phyloP scores from a whole-genome alignment of 345 rosid genomes.

The Populus davidiana region DNA sequence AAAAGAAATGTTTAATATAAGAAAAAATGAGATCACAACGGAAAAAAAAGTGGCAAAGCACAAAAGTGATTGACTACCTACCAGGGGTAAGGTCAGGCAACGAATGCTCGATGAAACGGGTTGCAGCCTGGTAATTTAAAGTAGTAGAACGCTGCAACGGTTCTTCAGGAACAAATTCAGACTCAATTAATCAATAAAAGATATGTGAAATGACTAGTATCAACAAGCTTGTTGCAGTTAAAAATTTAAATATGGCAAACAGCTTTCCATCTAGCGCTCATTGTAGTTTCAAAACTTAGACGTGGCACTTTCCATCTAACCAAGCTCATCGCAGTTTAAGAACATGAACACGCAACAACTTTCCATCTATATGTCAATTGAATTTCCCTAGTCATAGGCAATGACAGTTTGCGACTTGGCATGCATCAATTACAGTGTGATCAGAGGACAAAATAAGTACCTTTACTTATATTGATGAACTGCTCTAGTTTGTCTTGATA shows the following conservation, averaged over 20 bases:
- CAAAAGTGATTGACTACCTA: conserved; percentile 30
- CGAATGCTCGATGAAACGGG: conserved; percentile 86
- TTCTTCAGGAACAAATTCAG: conserved; percentile 40
- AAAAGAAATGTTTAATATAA: conserved; percentile 2
- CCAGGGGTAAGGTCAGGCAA: conserved; percentile 81
- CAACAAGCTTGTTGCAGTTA: background rate
- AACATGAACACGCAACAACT: background rate
- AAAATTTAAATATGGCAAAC: background rate
- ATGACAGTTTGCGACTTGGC: background rate
- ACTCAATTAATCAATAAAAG: conserved; percentile 7
- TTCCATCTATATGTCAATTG: background rate
- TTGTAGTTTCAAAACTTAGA: background rate
- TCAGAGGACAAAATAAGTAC: conserved; percentile 32
- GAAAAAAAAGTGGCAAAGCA: background rate
- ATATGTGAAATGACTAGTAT: background rate
- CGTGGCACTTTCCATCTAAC: background rate
- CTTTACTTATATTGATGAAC: conserved; percentile 59
- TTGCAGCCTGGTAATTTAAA: conserved; percentile 77
- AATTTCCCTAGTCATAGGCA: background rate
- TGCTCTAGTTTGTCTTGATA: conserved; percentile 66
- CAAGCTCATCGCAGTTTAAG: background rate
- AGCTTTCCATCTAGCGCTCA: background rate
- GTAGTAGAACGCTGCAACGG: conserved; percentile 70
- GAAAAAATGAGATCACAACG: conserved; percentile 3
- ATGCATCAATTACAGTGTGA: background rate